Evolutionary conservation across 345 rosid genomes (phyloP), one percentile per base, ranked within the genome.

Genomic region (Turnera subulata): DNA sequence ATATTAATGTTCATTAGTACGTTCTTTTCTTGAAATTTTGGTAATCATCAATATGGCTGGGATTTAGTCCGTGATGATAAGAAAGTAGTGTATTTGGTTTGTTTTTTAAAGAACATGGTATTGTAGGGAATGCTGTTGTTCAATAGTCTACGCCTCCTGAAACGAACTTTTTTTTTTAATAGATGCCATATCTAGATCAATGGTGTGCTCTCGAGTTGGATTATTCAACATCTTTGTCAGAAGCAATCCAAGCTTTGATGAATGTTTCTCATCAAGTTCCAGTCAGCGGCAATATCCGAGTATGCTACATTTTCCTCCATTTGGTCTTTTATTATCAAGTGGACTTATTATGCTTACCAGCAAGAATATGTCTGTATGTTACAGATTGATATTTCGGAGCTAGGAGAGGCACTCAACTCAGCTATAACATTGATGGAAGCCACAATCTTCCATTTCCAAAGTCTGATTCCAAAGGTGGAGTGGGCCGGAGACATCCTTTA

Each of bases 161-260:
- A 38, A 46, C 38, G 59, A 45, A 33, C 47, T 49, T 37, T 43
- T 48, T n/a, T 58, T 69, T 6, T 55, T 45, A 11, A 37, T 53
- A 91, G 96, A 79, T 81, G 81, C 96, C 96, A 9, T 73, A 65
- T 68, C 77, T 91, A 59, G 96, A 87, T 18, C 78, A 73, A 64
- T 91, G 94, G 97, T 70, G 75, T 15, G 65, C 39, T 0, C 20
- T 82, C 20, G 82, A 82, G 77, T 81, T 26, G 9, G 93, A 77
- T n/a, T 83, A 80, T 54, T 75, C 73, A 52, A 24, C 22, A 59
- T 85, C 84, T 16, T 46, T 91, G n/a, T 66, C 80, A 26, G 91
- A 88, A 71, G 74, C 73, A 54, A 78, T 48, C 56, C 79, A 82
- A 72, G 86, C 94, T 37, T 76, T 88, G 67, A 40, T 61, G 40